Base-by-base conservation (phyloP, 352 stramenopile species). In the Pythium utonaiense region DNA sequence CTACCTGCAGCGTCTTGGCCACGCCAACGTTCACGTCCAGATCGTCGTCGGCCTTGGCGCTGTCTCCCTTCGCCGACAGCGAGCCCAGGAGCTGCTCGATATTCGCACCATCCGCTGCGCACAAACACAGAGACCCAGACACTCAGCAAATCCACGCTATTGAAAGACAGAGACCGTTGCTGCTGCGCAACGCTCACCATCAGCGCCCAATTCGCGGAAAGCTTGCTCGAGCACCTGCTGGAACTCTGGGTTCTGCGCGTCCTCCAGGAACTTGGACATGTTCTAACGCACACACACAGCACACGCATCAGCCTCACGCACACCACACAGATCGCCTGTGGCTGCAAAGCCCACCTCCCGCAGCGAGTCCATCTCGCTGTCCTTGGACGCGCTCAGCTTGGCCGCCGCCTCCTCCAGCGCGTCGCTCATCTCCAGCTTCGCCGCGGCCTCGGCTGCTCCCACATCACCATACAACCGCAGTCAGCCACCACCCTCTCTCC, bases 171-270 rank as follows among this genome's bases (percentile, higher is more conserved):
- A 33, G 28, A 9, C 5, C 28, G 28, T 45, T 13, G n/a, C 38
- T 1, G n/a, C 38, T 19, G 17, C 5, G 13, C 4, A 4, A 45
- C 7, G 33, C 17, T 36, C 70, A 89, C 83, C 78, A 17, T 82
- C 74, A 2, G 77, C 80, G 54, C 77, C 78, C n/a, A 95, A 54
- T 47, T 95, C 86, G n/a, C 82, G 83, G 53, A 93, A 95, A 1
- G 86, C 86, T 62, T 93, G 86, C 73, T 95, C 83, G 34, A 95
- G 64, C 64, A 93, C 83, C 48, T 88, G 70, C 70, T 95, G 86
- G 59, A 95, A 92, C 72, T 93, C 83, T 12, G 86, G 83, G 64
- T 92, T 91, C 69, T 94, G 80, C 48, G 85, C 80, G 59, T 94
- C 81, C 53, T 93, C 85, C 12, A 94, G 71, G 57, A 94, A 92